Conservation (phyloP, 2,329 filamentous ascomycete species). For the Mycosphaerelloides madeirae region DNA sequence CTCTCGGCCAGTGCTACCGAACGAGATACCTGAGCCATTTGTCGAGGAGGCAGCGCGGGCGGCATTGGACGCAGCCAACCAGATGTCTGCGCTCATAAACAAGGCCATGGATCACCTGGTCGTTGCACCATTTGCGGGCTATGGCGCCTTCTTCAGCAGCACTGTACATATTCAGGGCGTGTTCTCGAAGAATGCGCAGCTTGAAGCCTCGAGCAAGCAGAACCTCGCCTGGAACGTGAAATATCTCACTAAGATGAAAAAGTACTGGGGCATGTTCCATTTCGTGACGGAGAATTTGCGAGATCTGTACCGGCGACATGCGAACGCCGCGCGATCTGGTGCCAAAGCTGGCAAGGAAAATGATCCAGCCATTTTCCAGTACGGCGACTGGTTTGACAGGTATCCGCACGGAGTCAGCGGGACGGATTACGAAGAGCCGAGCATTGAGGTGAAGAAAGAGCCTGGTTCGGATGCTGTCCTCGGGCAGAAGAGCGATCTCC, state of each 20-base stretch:
- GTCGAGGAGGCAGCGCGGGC: constrained; percentile 68
- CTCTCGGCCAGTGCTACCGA: constrained; percentile 50
- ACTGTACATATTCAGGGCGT: constrained; percentile 93
- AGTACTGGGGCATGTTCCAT: constrained; percentile 97
- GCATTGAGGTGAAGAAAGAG: constrained; percentile 61
- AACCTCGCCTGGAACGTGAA: constrained; percentile 84
- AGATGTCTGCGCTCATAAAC: constrained; percentile 77
- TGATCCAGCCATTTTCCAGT: constrained; percentile 73
- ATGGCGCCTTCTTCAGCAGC: constrained; percentile 87
- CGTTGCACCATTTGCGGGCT: constrained; percentile 87
- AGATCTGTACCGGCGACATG: constrained; percentile 77
- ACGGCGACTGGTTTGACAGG: constrained; percentile 94
- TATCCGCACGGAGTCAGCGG: constrained; percentile 90
- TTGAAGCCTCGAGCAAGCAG: constrained; percentile 74
- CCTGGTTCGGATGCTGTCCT: constrained; percentile 81
- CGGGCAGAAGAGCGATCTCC: constrained; percentile 82
- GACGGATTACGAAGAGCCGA: constrained; percentile 73
- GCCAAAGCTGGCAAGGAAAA: constrained; percentile 41
- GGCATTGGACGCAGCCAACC: constrained; percentile 77
- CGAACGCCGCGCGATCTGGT: constrained; percentile 72
- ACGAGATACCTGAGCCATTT: constrained; percentile 73
- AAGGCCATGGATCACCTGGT: constrained; percentile 76
- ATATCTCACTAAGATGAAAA: constrained; percentile 91
- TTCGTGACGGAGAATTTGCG: constrained; percentile 92
- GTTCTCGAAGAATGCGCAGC: constrained; percentile 73